Percentiles rank a stretch among this genome's conserved stretches.
Evolutionary conservation across 306 rosid genomes (phyloP).

Genomic region (Trifolium dubium): DNA sequence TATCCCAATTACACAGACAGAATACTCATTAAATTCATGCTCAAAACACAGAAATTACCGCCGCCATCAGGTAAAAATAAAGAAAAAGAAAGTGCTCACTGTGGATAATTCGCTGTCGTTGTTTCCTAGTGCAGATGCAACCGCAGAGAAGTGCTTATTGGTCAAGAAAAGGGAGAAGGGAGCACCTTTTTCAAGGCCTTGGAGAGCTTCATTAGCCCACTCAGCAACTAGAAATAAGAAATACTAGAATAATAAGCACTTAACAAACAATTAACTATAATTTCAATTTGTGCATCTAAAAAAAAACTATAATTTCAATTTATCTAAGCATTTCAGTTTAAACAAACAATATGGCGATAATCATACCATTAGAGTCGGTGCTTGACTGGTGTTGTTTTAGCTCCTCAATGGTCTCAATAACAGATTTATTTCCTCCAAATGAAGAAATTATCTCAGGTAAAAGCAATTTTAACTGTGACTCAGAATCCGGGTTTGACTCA

Average conservation of each 20-base stretch:
- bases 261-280: slow-evolving; percentile 2
- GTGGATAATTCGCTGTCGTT: slow-evolving; percentile 62
- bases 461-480: slow-evolving; percentile 66
- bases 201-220: slow-evolving; percentile 97
- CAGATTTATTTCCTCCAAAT: slow-evolving; percentile 71
- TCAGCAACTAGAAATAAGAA: slow-evolving; percentile 65
- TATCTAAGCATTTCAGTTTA: slow-evolving; percentile 24
- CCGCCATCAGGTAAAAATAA: neutral
- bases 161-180: slow-evolving; percentile 94
- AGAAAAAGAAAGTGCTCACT: slow-evolving; percentile 51
- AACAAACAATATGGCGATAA: slow-evolving; percentile 33
- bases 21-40: slow-evolving; percentile 15
- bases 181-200: slow-evolving; percentile 88
- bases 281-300: too few species aligned
- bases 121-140: slow-evolving; percentile 73
- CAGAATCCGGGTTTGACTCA: slow-evolving; percentile 76
- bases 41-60: neutral
- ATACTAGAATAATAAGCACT: slow-evolving; percentile 28
- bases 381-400: slow-evolving; percentile 69
- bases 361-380: slow-evolving; percentile 70
- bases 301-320: too few species aligned
- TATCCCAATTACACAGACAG: slow-evolving; percentile 32
- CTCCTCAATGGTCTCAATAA: slow-evolving; percentile 71
- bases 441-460: slow-evolving; percentile 76
- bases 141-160: slow-evolving; percentile 71